Evolutionary conservation across 352 stramenopile genomes (phyloP), one percentile per base, ranked within the genome.

Genomic region (Pythium coloratum): DNA sequence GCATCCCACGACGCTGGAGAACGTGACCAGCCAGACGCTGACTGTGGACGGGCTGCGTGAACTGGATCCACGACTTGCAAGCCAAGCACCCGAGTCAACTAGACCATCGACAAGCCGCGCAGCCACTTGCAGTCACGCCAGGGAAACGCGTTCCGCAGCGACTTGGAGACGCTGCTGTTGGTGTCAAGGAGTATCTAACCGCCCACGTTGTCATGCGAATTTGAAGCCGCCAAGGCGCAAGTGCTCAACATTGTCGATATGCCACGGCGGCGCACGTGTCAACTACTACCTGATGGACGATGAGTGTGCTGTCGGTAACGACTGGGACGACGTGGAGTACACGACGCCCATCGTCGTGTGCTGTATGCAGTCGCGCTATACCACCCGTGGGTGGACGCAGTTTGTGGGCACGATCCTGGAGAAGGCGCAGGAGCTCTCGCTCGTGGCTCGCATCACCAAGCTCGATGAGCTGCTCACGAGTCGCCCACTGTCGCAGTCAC

Each of bases 221-320:
- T 56, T 40, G 33, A 44, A 30, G 8, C 47, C 13, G 10, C 38
- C 2, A 46, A 55, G 32, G 44, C 58, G 26, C 42, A 57, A 7
- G 10, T 38, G 18, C 42, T 38, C 9, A 6, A 32, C 16, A 9
- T 50, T n/a, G n/a, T n/a, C n/a, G n/a, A n/a, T n/a, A n/a, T n/a
- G n/a, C n/a, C n/a, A n/a, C 14, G 40, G 40, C 66, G 76, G 75
- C n/a, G 76, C 80, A 55, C 76, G 82, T 12, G 77, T 78, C 24
- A 82, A 89, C 6, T 86, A 84, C 55, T 90, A 80, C 33, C 72
- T 91, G 28, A 50, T 93, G 36, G 85, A 93, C 76, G 91, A 91
- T 66, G 80, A 90, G 55, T 89, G 83, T 36, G 73, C 88, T 26
- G 59, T 93, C 55, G 76, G 90, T 34, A 89, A 90, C 55, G 85